A percentile compares a stretch with the other conserved stretches of the same genome.
Conservation (phyloP, 2,329 filamentous ascomycete genomes). For the Claviceps lovelessii region DNA sequence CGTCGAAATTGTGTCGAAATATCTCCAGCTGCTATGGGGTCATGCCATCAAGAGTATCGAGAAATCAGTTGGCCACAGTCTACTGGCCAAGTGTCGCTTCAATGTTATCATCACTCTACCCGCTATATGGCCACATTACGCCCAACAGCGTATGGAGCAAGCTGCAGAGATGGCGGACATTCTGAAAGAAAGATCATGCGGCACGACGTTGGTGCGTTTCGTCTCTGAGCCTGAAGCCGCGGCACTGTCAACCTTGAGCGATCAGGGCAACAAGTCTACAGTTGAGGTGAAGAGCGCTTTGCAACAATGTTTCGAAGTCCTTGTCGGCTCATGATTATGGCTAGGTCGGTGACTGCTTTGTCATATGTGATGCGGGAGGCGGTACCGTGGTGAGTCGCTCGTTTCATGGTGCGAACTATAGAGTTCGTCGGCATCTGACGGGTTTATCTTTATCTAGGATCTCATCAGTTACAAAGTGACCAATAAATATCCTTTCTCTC, state of each 20-base stretch:
- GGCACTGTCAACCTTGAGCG: conserved; percentile 22
- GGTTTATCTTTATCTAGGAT: conserved; percentile 15
- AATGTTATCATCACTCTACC: conserved; percentile 29
- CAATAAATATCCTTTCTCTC: conserved; percentile 9
- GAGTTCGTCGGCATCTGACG: neutral
- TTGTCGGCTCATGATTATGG: neutral
- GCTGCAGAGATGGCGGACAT: conserved; percentile 24
- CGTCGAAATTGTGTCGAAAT: conserved; percentile 15
- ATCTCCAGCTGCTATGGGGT: conserved; percentile 22
- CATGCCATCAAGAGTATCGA: conserved; percentile 16
- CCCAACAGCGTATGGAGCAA: conserved; percentile 21
- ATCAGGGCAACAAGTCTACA: conserved; percentile 11
- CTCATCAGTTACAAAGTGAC: conserved; percentile 25
- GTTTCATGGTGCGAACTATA: too few species aligned
- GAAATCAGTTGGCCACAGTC: conserved; percentile 9
- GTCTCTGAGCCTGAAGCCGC: conserved; percentile 32
- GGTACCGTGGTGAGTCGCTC: conserved; percentile 19
- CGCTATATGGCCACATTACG: conserved; percentile 30
- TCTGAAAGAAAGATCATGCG: conserved; percentile 12
- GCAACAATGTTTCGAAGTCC: too few species aligned
- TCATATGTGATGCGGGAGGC: conserved; percentile 24
- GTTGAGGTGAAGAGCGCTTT: conserved; percentile 8
- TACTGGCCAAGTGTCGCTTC: conserved; percentile 14
- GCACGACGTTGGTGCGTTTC: conserved; percentile 19
- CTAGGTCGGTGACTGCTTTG: conserved; percentile 10